Base-by-base conservation (phyloP, 1,284 basidiomycete species). In the Erythrobasidium hasegawianum region DNA sequence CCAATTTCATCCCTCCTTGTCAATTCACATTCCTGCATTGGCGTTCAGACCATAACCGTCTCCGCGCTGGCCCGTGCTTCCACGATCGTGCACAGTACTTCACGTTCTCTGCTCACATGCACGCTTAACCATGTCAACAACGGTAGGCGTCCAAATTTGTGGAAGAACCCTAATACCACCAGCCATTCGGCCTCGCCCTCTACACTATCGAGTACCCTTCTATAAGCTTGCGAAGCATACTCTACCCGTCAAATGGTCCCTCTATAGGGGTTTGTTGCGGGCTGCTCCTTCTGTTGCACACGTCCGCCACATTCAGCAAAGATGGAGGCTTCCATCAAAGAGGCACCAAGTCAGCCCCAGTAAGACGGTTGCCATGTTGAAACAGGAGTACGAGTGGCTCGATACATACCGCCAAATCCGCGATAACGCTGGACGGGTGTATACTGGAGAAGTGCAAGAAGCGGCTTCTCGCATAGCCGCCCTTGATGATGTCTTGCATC, bases 181-280 rank as follows among this genome's bases (percentile, higher is more conserved):
- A 71, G 13, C 33, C 50, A 10, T 40, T 43, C 10, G 60, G 11
- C 33, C 33, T 4, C 33, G 33, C 33, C 88, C n/a, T 81, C 84
- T 2, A 77, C 82, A 38, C 76, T 87, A 0, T 80, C 82, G 40
- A 82, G 83, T 83, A 2, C 85, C 87, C 4, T 90, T 92, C 75
- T 90, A 82, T 73, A 75, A 82, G 55, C 84, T 91, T 45, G 79
- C 81, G 0, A 84, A 84, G 0, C 91, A 94, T 75, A 83, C 86
- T 26, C 77, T 85, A 29, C 89, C 90, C 1, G 90, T 88, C 0
- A 76, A 87, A 74, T 85, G 86, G 84, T 75, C 81, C 0, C 78
- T 92, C 9, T 93, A 91, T 75, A 81, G 89, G 24, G 83, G 84
- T 7, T 79, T 93, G 4, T 74, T 89, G 50, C 80, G 81, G 29